phyloP scores from a whole-genome alignment of 768 basidiomycete genomes.

The Amanita brunnescens region DNA sequence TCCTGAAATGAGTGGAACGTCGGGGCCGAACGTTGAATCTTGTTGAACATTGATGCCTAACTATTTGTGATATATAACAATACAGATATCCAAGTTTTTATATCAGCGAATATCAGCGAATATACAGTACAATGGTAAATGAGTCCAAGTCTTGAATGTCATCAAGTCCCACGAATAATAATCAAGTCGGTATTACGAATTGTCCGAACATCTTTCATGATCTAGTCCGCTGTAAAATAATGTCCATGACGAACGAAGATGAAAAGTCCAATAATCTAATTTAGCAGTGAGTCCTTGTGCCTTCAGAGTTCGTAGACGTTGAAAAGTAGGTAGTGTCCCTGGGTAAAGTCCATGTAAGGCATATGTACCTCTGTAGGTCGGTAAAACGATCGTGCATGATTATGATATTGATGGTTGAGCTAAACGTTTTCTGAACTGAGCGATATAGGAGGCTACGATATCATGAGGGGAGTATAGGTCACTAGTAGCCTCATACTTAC shows the following conservation, averaged over 20 bases:
- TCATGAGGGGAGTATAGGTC: not conserved
- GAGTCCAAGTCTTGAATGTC: not conserved
- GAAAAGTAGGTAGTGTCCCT: not conserved
- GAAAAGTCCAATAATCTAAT: constrained; percentile 2
- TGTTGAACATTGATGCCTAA: not conserved
- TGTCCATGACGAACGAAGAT: not conserved
- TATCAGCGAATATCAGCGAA: not conserved
- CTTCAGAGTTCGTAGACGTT: not conserved
- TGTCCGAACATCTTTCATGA: not conserved
- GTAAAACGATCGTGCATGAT: not conserved
- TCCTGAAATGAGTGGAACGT: no score
- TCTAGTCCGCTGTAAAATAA: not conserved
- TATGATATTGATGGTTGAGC: constrained; percentile 14
- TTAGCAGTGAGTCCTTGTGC: not conserved
- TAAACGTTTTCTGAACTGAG: constrained; percentile 35
- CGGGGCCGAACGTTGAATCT: no score
- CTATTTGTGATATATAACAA: not conserved
- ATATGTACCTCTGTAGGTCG: not conserved
- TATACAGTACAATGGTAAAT: not conserved
- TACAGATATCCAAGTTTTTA: constrained; percentile 1
- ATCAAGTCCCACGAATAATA: not conserved
- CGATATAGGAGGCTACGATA: constrained; percentile 26
- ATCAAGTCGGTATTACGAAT: not conserved
- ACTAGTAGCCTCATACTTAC: constrained; percentile 17
- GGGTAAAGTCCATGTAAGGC: not conserved